Evolutionary conservation across 1,284 basidiomycete species (phyloP).

Genomic region (Tilletiopsis washingtonensis): DNA sequence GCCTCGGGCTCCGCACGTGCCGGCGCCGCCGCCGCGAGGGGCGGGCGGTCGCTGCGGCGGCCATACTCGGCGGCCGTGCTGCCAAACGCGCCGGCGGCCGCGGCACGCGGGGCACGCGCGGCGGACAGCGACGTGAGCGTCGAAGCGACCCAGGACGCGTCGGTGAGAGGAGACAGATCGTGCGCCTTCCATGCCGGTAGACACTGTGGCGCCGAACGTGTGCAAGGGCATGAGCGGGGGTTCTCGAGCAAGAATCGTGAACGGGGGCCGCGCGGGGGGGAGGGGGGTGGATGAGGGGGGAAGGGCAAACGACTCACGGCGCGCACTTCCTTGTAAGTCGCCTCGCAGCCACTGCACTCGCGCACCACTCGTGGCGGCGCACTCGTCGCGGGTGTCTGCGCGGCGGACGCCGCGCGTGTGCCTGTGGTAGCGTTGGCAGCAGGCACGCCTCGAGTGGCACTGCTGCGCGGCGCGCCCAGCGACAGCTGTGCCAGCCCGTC

Average conservation of each 20-base stretch:
- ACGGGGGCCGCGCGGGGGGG: background rate
- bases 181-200: conserved; percentile 62
- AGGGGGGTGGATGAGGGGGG: background rate
- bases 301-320: conserved; percentile 53
- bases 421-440: no score
- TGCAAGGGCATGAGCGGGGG: no score
- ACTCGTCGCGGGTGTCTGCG: no score
- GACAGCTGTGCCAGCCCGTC: background rate
- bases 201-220: conserved; percentile 53
- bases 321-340: conserved; percentile 72
- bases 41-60: background rate
- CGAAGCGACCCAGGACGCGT: conserved; percentile 75
- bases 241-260: background rate
- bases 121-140: conserved; percentile 61
- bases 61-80: conserved; percentile 6
- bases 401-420: no score
- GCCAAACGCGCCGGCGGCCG: conserved; percentile 4
- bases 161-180: conserved; percentile 82
- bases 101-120: background rate
- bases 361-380: conserved; percentile 57
- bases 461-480: background rate
- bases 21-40: background rate
- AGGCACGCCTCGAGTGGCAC: no score
- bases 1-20: background rate
- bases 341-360: conserved; percentile 82